Conservation (phyloP, 352 stramenopile genomes). For the Phytophthora aleatoria region DNA sequence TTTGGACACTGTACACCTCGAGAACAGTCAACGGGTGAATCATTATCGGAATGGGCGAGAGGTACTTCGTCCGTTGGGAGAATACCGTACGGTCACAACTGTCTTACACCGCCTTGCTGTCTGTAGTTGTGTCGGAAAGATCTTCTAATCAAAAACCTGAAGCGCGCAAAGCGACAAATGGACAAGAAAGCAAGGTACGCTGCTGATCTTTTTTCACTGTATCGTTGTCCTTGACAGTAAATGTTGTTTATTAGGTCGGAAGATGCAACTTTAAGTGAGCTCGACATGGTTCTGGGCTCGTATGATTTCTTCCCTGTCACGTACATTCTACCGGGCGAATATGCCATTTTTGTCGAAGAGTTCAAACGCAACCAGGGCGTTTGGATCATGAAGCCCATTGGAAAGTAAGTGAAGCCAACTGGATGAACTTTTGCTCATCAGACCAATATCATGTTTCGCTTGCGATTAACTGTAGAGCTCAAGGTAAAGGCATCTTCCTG, state of each 20-base stretch:
- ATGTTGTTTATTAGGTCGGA: constrained; percentile 41
- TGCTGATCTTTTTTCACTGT: not conserved
- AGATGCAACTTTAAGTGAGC: constrained; percentile 32
- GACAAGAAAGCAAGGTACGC: constrained; percentile 77
- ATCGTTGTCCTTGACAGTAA: not conserved
- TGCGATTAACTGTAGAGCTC: constrained; percentile 45
- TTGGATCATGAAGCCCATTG: constrained; percentile 98
- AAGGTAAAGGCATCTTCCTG: constrained; percentile 94
- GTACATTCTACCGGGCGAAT: constrained; percentile 94
- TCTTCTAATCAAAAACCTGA: constrained; percentile 96
- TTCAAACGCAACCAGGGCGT: constrained; percentile 92
- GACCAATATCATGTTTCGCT: too few relatives aligned
- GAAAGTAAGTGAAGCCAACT: constrained; percentile 57
- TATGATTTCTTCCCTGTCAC: constrained; percentile 94
- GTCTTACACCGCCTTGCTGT: not conserved
- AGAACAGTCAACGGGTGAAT: constrained; percentile 88
- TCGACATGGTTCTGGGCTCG: constrained; percentile 41
- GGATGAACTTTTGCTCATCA: too few relatives aligned
- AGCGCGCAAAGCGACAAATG: constrained; percentile 82
- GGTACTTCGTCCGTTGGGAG: constrained; percentile 25
- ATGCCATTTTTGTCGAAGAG: constrained; percentile 95
- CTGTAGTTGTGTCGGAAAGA: constrained; percentile 91
- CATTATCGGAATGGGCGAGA: constrained; percentile 91
- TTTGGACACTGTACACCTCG: constrained; percentile 88
- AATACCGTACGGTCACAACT: not conserved